Conservation (phyloP, 108 stramenopile species). For the Fistulifera solaris region DNA sequence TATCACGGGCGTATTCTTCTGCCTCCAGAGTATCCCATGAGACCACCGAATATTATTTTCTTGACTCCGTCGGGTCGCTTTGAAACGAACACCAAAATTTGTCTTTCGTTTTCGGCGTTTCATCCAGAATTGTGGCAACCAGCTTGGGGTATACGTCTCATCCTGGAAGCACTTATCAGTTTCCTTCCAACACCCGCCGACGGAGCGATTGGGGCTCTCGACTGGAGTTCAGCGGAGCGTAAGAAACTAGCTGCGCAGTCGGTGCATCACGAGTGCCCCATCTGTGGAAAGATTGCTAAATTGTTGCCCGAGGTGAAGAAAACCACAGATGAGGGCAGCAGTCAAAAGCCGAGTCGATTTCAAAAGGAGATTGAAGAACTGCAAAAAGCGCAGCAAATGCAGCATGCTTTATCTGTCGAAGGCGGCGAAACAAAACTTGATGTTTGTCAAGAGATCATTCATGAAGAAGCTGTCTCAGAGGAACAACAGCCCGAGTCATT, state of each 20-base stretch:
- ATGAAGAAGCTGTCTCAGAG: constrained; percentile 5
- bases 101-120: constrained; percentile 88
- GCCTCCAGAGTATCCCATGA: constrained; percentile 64
- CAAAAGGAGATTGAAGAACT: constrained; percentile 73
- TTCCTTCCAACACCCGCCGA: constrained; percentile 93
- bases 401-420: background rate
- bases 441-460: no score
- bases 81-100: constrained; percentile 91
- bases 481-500: constrained; percentile 2
- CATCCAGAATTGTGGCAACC: constrained; percentile 98
- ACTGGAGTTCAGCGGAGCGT: constrained; percentile 75
- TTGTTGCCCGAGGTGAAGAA: constrained; percentile 41
- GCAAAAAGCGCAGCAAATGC: constrained; percentile 34
- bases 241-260: constrained; percentile 57
- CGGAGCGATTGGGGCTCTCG: constrained; percentile 94
- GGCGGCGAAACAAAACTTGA: constrained; percentile 6
- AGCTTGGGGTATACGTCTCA: constrained; percentile 91
- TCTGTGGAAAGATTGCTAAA: constrained; percentile 41
- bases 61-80: constrained; percentile 94
- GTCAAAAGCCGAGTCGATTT: constrained; percentile 30
- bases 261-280: constrained; percentile 38
- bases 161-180: constrained; percentile 93
- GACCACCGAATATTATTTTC: constrained; percentile 96
- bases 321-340: constrained; percentile 9
- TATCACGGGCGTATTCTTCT: constrained; percentile 93